Conservation (phyloP, 768 basidiomycete species). For the Lentinula aciculospora region DNA sequence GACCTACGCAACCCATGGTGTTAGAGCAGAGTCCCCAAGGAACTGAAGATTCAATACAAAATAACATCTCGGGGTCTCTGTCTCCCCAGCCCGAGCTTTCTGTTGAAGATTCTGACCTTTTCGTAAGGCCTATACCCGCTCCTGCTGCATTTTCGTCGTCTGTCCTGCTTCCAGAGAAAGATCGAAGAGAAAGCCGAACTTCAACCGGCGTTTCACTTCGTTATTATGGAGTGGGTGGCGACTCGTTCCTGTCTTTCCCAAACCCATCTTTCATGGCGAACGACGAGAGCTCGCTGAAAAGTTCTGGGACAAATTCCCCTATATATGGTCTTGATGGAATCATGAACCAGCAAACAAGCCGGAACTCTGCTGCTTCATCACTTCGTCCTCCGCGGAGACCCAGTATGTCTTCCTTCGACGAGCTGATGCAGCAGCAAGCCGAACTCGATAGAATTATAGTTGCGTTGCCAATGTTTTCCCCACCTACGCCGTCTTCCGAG, state of each 20-base stretch:
- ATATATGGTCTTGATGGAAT: slow-evolving; percentile 40
- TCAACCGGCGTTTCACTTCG: slow-evolving; percentile 21
- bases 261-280: background rate
- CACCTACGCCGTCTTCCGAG: slow-evolving; percentile 7
- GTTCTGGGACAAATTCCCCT: slow-evolving; percentile 29
- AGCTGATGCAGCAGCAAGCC: slow-evolving; percentile 53
- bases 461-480: slow-evolving; percentile 43
- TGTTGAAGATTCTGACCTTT: background rate
- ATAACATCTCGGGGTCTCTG: background rate
- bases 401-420: slow-evolving; percentile 35
- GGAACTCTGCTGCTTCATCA: slow-evolving; percentile 4
- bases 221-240: slow-evolving; percentile 24
- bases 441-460: slow-evolving; percentile 65
- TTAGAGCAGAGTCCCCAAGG: background rate
- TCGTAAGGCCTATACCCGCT: background rate
- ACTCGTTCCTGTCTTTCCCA: slow-evolving; percentile 6
- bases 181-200: slow-evolving; percentile 3
- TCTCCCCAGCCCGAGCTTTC: background rate
- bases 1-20: background rate
- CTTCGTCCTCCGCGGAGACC: slow-evolving; percentile 15
- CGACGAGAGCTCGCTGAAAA: background rate
- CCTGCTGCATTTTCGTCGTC: background rate
- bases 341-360: slow-evolving; percentile 10
- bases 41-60: background rate
- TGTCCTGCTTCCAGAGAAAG: background rate